Evolutionary conservation across 108 stramenopile genomes (phyloP).

Genomic region (Nitzschia sp.): DNA sequence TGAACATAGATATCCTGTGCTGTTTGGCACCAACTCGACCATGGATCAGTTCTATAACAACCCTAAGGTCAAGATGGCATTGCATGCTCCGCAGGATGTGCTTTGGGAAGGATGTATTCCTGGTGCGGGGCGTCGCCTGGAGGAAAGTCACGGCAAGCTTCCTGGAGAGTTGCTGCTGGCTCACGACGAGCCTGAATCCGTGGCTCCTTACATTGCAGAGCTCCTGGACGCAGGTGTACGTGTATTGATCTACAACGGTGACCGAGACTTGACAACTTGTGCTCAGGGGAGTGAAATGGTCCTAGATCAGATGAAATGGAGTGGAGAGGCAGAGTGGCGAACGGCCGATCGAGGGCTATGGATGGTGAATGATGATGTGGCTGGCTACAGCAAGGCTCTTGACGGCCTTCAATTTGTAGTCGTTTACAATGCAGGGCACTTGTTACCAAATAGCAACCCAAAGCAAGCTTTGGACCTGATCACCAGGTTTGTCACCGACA

Average conservation of each 20-base stretch:
- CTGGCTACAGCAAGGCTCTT: conserved; percentile 58
- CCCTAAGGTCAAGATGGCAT: conserved; percentile 48
- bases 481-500: conserved; percentile 46
- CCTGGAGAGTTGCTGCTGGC: conserved; percentile 45
- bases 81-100: conserved; percentile 48
- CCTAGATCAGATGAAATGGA: conserved; percentile 69
- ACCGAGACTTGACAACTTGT: conserved; percentile 59
- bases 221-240: conserved; percentile 66
- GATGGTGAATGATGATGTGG: conserved; percentile 46
- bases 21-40: conserved; percentile 3
- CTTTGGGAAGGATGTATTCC: conserved; percentile 50
- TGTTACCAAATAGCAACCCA: conserved; percentile 68
- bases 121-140: conserved; percentile 53
- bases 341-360: conserved; percentile 47
- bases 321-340: conserved; percentile 48
- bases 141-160: not conserved
- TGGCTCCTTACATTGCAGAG: conserved; percentile 70
- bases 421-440: conserved; percentile 68
- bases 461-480: conserved; percentile 53
- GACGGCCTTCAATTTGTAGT: conserved; percentile 56
- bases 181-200: conserved; percentile 57
- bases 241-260: conserved; percentile 74
- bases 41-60: conserved; percentile 54
- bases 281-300: conserved; percentile 60
- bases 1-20: conserved; percentile 21